phyloP scores from a whole-genome alignment of 371 early-diverging fungal genomes.

The Actinomucor elegans region DNA sequence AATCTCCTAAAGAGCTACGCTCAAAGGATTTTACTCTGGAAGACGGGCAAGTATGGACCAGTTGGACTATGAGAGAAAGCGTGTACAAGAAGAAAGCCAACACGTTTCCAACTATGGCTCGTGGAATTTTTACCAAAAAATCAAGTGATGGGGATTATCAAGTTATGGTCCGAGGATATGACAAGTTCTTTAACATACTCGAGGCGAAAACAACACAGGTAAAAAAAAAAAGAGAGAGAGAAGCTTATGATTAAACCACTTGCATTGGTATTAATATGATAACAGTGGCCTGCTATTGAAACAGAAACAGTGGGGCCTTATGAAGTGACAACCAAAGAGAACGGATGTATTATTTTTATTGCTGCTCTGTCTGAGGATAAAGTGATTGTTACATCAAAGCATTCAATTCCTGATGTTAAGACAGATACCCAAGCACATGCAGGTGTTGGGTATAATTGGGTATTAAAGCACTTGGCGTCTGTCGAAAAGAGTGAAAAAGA shows the following conservation, averaged over 20 bases:
- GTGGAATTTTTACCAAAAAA: conserved; percentile 77
- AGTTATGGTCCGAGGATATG: conserved; percentile 87
- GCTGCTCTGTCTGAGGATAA: conserved; percentile 59
- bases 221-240: conserved; percentile 1
- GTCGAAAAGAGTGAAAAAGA: conserved; percentile 61
- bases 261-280: too few relatives aligned
- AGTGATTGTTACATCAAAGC: conserved; percentile 92
- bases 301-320: conserved; percentile 79
- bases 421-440: conserved; percentile 39
- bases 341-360: conserved; percentile 93
- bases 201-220: conserved; percentile 62
- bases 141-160: conserved; percentile 23
- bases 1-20: conserved; percentile 20
- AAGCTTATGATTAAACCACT: too few relatives aligned
- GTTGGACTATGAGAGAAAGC: conserved; percentile 46
- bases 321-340: conserved; percentile 92
- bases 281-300: conserved; percentile 58
- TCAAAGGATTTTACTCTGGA: conserved; percentile 23
- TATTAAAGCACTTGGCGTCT: conserved; percentile 62
- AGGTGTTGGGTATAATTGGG: conserved; percentile 78
- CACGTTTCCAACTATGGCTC: conserved; percentile 71
- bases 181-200: conserved; percentile 91
- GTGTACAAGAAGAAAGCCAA: conserved; percentile 59
- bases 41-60: conserved; percentile 27
- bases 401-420: conserved; percentile 54